These are phyloP conservation scores for Aspergillus ostianus DNA, from an alignment of 495 filamentous ascomycete genomes.

Conservation along the genomic window DNA sequence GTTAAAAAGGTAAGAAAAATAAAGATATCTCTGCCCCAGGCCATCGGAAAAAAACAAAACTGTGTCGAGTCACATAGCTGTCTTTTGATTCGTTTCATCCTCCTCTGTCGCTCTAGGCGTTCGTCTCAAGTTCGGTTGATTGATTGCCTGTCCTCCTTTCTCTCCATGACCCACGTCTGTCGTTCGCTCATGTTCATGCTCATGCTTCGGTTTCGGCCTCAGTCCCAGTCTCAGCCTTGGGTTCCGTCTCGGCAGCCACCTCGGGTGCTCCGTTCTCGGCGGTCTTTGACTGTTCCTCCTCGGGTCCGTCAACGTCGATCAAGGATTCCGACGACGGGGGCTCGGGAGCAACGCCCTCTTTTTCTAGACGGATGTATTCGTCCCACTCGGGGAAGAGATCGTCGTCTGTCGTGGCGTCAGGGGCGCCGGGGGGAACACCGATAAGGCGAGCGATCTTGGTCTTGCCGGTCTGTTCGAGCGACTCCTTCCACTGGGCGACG, in stretches of 20 bases:
- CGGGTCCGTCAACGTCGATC: conserved; percentile 47
- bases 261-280: conserved; percentile 38
- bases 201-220: conserved; percentile 23
- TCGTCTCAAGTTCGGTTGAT: not conserved
- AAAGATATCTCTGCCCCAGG: not conserved
- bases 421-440: conserved; percentile 67
- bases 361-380: conserved; percentile 79
- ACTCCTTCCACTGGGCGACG: conserved; percentile 74
- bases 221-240: too few relatives aligned
- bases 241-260: conserved; percentile 4
- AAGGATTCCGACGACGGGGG: conserved; percentile 44
- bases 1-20: not conserved
- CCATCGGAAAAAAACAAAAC: not conserved
- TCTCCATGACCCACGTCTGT: not conserved
- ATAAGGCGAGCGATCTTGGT: conserved; percentile 77
- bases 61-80: conserved; percentile 1
- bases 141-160: not conserved
- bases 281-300: conserved; percentile 30
- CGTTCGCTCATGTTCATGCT: conserved; percentile 2
- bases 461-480: conserved; percentile 76
- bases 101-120: not conserved
- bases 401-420: conserved; percentile 63
- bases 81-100: conserved; percentile 1
- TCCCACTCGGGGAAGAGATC: conserved; percentile 97
- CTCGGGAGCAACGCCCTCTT: conserved; percentile 52